Conservation (phyloP, 2,329 filamentous ascomycete species). For the Teratosphaeria pseudoeucalypti region DNA sequence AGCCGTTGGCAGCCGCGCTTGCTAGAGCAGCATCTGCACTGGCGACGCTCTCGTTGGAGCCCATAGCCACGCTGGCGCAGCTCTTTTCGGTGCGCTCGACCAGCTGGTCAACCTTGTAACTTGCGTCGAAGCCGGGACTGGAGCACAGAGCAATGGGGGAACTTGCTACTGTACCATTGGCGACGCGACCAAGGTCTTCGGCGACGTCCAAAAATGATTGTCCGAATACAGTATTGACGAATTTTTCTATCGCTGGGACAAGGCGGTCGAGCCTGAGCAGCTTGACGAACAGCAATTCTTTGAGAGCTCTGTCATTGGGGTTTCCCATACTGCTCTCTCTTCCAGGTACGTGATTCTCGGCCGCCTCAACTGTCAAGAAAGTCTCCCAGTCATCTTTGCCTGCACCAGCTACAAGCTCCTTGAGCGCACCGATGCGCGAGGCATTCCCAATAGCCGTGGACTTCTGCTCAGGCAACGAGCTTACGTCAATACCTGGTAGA, state of each 20-base stretch:
- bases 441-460: conserved; percentile 61
- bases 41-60: conserved; percentile 85
- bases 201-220: conserved; percentile 69
- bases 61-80: conserved; percentile 98
- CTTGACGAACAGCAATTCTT: conserved; percentile 83
- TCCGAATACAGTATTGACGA: conserved; percentile 78
- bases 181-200: conserved; percentile 76
- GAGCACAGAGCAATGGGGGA: conserved; percentile 87
- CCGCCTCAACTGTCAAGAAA: conserved; percentile 77
- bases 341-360: conserved; percentile 70
- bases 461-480: conserved; percentile 52
- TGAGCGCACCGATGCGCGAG: conserved; percentile 61
- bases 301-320: conserved; percentile 63
- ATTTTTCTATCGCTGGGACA: conserved; percentile 84
- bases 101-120: conserved; percentile 94
- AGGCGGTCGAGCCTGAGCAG: conserved; percentile 92
- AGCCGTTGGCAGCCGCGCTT: conserved; percentile 81
- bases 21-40: conserved; percentile 92
- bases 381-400: conserved; percentile 59
- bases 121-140: conserved; percentile 92
- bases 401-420: conserved; percentile 56
- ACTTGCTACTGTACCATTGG: conserved; percentile 71
- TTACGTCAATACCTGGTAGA: conserved; percentile 68
- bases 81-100: conserved; percentile 72
- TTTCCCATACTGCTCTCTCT: conserved; percentile 52